Evolutionary conservation across 129 eudicot species (phyloP).

Genomic region (Smallanthus sonchifolius): DNA sequence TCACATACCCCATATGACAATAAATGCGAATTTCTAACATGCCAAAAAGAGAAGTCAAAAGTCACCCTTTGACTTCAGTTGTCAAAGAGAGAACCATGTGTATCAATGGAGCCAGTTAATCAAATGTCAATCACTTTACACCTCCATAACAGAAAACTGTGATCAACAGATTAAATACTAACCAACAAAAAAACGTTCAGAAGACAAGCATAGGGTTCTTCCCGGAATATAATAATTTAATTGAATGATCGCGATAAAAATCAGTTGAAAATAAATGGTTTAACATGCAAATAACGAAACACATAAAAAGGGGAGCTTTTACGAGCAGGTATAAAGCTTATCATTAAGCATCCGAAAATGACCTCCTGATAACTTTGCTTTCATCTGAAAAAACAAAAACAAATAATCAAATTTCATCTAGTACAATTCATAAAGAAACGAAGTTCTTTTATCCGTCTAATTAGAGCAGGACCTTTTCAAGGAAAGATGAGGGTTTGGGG

Average conservation of each 20-base stretch:
- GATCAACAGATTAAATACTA: background rate
- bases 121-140: background rate
- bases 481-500: slow-evolving; percentile 47
- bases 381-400: slow-evolving; percentile 52
- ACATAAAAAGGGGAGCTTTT: background rate
- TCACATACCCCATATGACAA: slow-evolving; percentile 3
- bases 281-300: background rate
- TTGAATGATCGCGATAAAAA: background rate
- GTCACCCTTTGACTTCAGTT: background rate
- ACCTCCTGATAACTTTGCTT: slow-evolving; percentile 83
- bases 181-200: background rate
- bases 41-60: background rate
- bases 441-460: background rate
- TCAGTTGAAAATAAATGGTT: background rate
- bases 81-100: background rate
- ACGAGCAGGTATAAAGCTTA: slow-evolving; percentile 98
- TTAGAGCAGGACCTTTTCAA: slow-evolving; percentile 59
- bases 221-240: background rate
- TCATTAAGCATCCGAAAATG: slow-evolving; percentile 94
- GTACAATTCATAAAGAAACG: background rate
- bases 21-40: background rate
- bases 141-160: background rate
- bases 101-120: background rate
- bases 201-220: background rate
- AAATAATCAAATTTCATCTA: background rate